These are phyloP conservation scores for Myxozyma kluyveri DNA, from an alignment of 805 yeast genomes.

Conservation along the genomic window DNA sequence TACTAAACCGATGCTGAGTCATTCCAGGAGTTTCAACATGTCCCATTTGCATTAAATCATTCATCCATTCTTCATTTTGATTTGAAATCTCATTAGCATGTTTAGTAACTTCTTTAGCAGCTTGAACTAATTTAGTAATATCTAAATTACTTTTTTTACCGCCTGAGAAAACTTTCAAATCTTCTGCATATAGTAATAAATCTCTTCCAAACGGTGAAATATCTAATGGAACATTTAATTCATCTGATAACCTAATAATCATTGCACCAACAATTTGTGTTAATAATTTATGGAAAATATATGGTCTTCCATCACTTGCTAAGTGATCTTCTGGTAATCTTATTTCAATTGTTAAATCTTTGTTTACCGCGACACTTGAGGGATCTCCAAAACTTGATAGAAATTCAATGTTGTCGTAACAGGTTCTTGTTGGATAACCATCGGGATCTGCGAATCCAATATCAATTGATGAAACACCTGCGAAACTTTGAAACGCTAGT, in stretches of 20 bases:
- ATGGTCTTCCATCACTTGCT: conserved; percentile 38
- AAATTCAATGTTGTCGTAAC: conserved; percentile 70
- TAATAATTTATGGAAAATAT: conserved; percentile 54
- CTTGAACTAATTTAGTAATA: conserved; percentile 23
- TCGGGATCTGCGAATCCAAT: conserved; percentile 47
- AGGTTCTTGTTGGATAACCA: conserved; percentile 67
- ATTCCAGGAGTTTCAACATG: conserved; percentile 20
- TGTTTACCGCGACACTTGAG: conserved; percentile 1
- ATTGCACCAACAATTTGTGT: conserved; percentile 54
- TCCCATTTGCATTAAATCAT: conserved; percentile 48
- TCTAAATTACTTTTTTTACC: conserved; percentile 20
- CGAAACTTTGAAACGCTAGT: conserved; percentile 44
- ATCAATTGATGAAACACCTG: conserved; percentile 51
- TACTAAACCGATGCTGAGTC: conserved; percentile 34
- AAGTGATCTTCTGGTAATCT: background rate
- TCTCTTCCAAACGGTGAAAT: conserved; percentile 43
- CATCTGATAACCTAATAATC: conserved; percentile 49
- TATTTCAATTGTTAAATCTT: conserved; percentile 1
- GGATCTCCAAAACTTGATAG: conserved; percentile 62
- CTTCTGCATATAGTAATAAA: conserved; percentile 8
- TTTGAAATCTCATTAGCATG: conserved; percentile 48
- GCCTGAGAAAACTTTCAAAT: conserved; percentile 15
- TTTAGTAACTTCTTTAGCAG: conserved; percentile 31
- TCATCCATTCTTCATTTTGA: conserved; percentile 30
- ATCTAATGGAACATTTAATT: conserved; percentile 47